Evolutionary conservation across 495 filamentous ascomycete genomes (phyloP).

Genomic region (Aspergillus indologenus): DNA sequence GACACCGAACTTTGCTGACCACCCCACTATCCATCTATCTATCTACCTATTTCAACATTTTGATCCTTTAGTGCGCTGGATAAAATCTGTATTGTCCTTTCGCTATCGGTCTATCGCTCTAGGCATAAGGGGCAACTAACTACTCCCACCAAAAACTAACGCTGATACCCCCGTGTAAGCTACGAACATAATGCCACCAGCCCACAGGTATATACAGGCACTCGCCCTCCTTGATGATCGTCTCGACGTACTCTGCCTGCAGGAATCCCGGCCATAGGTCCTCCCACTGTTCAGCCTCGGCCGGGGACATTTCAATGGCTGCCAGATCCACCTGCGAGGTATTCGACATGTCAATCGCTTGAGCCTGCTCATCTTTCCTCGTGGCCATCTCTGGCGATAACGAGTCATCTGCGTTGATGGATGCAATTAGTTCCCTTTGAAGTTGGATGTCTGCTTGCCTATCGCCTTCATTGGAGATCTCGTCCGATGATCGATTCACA

Average conservation of each 20-base stretch:
- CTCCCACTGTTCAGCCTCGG: conserved; percentile 49
- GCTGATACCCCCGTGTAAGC: conserved; percentile 82
- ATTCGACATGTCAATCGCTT: conserved; percentile 83
- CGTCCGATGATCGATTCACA: conserved; percentile 34
- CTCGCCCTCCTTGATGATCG: conserved; percentile 75
- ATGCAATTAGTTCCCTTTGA: background rate
- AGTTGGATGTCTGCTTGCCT: background rate
- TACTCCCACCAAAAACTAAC: conserved; percentile 95
- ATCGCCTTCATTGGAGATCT: background rate
- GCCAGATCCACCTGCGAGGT: conserved; percentile 76
- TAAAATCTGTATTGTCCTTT: no score
- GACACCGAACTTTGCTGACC: background rate
- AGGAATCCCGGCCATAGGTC: conserved; percentile 54
- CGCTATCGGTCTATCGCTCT: no score
- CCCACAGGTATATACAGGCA: conserved; percentile 88
- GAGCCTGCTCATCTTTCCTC: conserved; percentile 12
- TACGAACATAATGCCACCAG: conserved; percentile 98
- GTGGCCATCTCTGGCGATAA: background rate
- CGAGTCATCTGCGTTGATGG: background rate
- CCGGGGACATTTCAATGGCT: conserved; percentile 43
- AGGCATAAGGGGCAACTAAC: no score
- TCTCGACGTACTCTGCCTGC: conserved; percentile 69
- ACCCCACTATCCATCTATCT: background rate
- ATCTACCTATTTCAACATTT: background rate
- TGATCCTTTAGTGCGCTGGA: no score